Evolutionary conservation across 768 basidiomycete genomes (phyloP).

Genomic region (Auricularia auricula-judae): DNA sequence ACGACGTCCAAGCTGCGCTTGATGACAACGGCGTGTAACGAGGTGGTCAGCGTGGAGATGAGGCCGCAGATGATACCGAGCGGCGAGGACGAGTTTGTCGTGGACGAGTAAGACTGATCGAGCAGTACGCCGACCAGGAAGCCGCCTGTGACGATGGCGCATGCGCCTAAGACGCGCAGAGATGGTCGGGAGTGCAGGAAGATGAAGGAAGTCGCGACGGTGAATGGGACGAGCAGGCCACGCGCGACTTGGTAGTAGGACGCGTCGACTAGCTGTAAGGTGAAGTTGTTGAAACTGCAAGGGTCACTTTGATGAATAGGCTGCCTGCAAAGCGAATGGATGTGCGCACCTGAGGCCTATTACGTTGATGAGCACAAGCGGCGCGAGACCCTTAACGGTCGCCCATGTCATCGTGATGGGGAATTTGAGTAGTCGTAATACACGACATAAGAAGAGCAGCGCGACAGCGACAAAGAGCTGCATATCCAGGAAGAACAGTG

Average conservation of each 20-base stretch:
- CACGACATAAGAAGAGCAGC: slow-evolving; percentile 57
- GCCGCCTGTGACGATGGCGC: slow-evolving; percentile 76
- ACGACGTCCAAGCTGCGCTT: slow-evolving; percentile 76
- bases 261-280: slow-evolving; percentile 87
- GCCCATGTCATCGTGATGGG: slow-evolving; percentile 52
- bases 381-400: slow-evolving; percentile 59
- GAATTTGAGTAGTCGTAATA: slow-evolving; percentile 53
- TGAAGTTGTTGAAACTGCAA: slow-evolving; percentile 74
- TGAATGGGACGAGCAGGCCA: slow-evolving; percentile 88
- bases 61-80: slow-evolving; percentile 75
- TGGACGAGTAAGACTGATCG: slow-evolving; percentile 33
- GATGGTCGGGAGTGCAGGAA: slow-evolving; percentile 71
- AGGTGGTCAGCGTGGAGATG: slow-evolving; percentile 74
- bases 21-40: slow-evolving; percentile 88
- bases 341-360: slow-evolving; percentile 61
- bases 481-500: slow-evolving; percentile 77
- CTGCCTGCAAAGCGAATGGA: not conserved
- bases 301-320: not conserved
- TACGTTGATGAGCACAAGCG: slow-evolving; percentile 69
- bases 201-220: slow-evolving; percentile 75
- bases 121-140: slow-evolving; percentile 86
- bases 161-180: slow-evolving; percentile 59
- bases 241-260: slow-evolving; percentile 95
- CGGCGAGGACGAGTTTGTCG: slow-evolving; percentile 10
- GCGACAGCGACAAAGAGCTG: slow-evolving; percentile 73